Evolutionary conservation across 805 yeast species (phyloP), one percentile per base, ranked within the genome.

Genomic region (Yarrowia hollandica): DNA sequence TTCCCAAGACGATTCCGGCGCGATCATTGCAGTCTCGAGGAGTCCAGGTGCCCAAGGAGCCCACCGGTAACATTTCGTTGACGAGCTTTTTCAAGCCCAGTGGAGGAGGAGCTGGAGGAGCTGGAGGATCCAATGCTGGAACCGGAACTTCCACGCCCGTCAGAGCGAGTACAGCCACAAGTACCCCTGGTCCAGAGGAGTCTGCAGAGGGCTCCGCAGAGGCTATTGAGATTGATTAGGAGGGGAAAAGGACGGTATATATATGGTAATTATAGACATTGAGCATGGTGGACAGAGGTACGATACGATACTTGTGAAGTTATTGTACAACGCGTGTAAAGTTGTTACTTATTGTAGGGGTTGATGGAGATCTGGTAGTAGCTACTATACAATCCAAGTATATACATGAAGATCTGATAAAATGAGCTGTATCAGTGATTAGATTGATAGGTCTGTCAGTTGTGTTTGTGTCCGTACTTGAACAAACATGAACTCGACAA

Each of bases 71-170:
- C 18, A 14, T 37, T 18, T 37, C 42, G 25, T n/a, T 35, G 26
- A 52, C 58, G n/a, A 35, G 19, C 26, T 52, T 52, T 14, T 52
- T 52, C 58, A 52, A 52, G 26, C 44, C 58, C 11, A 16, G 25
- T 23, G 44, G 44, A 8, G 33, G 28, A 4, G 46, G 31, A 9
- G 33, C 50, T 1, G 15, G 23, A 2, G 52, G 23, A 14, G n/a
- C 28, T 25, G 28, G 34, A 12, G 35, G 35, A 5, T 44, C 52
- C 18, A 30, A 30, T 28, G 35, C 35, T 4, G 52, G 35, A 5
- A 44, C 52, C 2, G 52, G 52, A 19, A 18, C 35, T 4, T 28
- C 35, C 4, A 44, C 52, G 25, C 52, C 52, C 2, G 52, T 44
- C 14, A 12, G 52, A 30, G 35, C 35, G 6, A 28, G 34, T 12